These are phyloP conservation scores for Thyridium curvatum DNA, from an alignment of 2,329 filamentous ascomycete species.

Conservation along the genomic window DNA sequence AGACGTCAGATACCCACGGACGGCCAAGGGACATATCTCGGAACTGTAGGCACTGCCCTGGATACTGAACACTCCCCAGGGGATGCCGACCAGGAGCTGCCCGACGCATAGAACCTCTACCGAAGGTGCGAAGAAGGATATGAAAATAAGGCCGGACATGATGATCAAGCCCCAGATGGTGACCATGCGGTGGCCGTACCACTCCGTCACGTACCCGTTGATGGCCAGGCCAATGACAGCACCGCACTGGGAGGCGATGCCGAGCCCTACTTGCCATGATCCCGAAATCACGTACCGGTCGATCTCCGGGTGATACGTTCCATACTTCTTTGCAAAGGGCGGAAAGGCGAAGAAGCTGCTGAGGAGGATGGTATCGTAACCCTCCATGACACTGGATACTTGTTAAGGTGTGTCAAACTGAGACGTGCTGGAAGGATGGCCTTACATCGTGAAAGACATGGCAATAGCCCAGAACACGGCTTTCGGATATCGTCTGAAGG, in stretches of 20 bases:
- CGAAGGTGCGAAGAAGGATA: constrained; percentile 41
- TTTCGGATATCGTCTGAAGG: constrained; percentile 10
- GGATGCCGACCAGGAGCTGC: constrained; percentile 34
- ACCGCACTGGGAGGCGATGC: constrained; percentile 1
- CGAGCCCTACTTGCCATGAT: no score
- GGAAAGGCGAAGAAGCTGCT: constrained; percentile 15
- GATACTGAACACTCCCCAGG: no score
- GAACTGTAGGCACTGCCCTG: constrained; percentile 56
- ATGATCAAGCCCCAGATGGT: constrained; percentile 32
- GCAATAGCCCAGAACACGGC: constrained; percentile 7
- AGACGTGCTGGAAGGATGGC: no score
- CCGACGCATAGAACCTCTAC: constrained; percentile 34
- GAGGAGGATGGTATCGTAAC: constrained; percentile 18
- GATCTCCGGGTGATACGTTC: constrained; percentile 1
- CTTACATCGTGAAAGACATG: no score
- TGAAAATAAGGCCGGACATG: constrained; percentile 36
- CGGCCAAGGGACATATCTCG: constrained; percentile 66
- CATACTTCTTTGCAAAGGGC: constrained; percentile 16
- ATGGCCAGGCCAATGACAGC: constrained; percentile 29
- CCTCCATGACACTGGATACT: constrained; percentile 35
- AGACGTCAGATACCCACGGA: constrained; percentile 57
- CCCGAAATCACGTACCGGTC: constrained; percentile 1
- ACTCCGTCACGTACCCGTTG: constrained; percentile 33
- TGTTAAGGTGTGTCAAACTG: no score
- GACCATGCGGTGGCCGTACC: constrained; percentile 35